Percentiles rank a stretch among this genome's conserved stretches.
These are phyloP conservation scores for Psidium guajava DNA, from an alignment of 345 rosid genomes.

Conservation along the genomic window DNA sequence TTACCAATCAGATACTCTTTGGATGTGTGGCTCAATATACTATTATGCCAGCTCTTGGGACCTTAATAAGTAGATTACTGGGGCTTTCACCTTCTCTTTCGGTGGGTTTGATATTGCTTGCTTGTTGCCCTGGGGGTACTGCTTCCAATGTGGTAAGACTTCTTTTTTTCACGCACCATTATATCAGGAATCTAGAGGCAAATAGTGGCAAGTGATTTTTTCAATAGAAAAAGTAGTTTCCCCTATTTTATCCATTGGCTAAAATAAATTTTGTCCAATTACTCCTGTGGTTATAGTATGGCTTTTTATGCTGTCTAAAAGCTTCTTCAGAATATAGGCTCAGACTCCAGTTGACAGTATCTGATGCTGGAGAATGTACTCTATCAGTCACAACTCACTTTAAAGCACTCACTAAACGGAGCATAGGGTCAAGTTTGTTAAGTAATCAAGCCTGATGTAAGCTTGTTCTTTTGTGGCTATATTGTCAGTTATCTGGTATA, in stretches of 20 bases:
- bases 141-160: constrained; percentile 67
- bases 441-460: neutral
- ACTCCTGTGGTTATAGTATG: neutral
- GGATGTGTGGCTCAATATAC: constrained; percentile 56
- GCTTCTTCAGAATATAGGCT: neutral
- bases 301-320: neutral
- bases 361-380: neutral
- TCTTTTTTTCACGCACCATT: neutral
- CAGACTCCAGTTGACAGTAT: neutral
- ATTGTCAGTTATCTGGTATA: neutral
- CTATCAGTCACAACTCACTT: neutral
- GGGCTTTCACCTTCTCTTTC: constrained; percentile 54
- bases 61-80: constrained; percentile 32
- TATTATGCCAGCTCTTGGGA: constrained; percentile 46
- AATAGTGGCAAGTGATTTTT: neutral
- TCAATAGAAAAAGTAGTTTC: neutral
- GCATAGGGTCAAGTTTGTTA: neutral
- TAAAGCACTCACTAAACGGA: neutral
- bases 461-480: neutral
- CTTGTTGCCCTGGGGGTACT: constrained; percentile 63
- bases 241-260: neutral
- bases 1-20: constrained; percentile 40
- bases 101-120: constrained; percentile 53
- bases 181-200: neutral
- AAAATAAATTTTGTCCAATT: neutral